Evolutionary conservation across 306 rosid species (phyloP).

Genomic region (Glycyrrhiza uralensis): DNA sequence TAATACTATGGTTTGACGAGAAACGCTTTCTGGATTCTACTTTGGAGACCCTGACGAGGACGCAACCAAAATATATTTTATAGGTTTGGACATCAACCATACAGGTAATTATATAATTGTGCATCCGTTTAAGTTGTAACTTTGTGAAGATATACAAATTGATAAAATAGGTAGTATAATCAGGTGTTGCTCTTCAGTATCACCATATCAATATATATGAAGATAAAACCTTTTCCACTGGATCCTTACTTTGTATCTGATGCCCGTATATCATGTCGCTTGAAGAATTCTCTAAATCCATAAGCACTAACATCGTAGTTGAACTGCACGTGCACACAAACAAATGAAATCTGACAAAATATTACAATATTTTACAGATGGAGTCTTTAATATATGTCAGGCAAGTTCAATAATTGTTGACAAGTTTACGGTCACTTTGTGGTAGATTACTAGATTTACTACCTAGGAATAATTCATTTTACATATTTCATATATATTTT

Average conservation of each 20-base stretch:
- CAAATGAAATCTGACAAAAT: not conserved
- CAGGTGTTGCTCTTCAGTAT: not conserved
- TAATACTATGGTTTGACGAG: too few species aligned
- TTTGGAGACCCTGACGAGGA: not conserved
- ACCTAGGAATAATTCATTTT: not conserved
- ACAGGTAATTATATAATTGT: not conserved
- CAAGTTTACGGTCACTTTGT: not conserved
- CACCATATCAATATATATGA: too few species aligned
- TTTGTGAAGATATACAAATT: not conserved
- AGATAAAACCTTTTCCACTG: conserved; percentile 3
- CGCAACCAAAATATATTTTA: not conserved
- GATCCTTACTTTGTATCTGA: conserved; percentile 41
- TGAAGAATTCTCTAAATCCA: conserved; percentile 93
- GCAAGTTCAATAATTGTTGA: not conserved
- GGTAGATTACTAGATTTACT: not conserved
- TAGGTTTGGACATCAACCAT: not conserved
- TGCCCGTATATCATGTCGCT: conserved; percentile 59
- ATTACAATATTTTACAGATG: not conserved
- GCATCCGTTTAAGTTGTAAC: not conserved
- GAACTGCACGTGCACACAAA: conserved; percentile 55
- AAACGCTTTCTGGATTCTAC: too few species aligned
- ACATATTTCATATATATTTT: too few species aligned
- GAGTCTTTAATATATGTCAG: not conserved
- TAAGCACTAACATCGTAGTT: conserved; percentile 67
- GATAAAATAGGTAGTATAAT: not conserved